Evolutionary conservation across 108 stramenopile genomes (phyloP).

Genomic region (Nitzschia sp.): DNA sequence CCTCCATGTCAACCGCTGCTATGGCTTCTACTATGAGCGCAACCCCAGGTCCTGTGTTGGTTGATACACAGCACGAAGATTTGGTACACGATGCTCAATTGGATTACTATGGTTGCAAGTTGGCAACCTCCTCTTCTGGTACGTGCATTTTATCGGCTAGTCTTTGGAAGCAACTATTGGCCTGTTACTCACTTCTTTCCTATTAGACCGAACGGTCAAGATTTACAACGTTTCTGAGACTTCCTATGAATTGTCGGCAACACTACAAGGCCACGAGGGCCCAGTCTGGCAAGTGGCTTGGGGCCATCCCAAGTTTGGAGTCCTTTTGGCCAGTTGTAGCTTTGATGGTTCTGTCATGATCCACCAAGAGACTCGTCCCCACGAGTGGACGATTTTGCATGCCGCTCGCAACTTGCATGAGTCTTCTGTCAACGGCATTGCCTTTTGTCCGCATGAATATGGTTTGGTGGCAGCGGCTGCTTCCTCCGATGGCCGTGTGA

Average conservation of each 20-base stretch:
- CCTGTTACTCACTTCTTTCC: neutral
- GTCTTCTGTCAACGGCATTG: conserved; percentile 78
- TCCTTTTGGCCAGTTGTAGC: conserved; percentile 82
- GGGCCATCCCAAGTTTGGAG: conserved; percentile 95
- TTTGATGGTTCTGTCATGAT: conserved; percentile 89
- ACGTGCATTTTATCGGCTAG: conserved; percentile 11
- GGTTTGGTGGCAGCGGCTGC: conserved; percentile 72
- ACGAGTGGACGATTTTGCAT: conserved; percentile 82
- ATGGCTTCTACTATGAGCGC: neutral
- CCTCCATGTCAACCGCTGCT: neutral
- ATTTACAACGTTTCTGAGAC: conserved; percentile 87
- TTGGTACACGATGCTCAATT: conserved; percentile 93
- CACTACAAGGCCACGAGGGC: conserved; percentile 85
- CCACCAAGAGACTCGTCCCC: conserved; percentile 77
- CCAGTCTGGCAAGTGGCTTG: conserved; percentile 95
- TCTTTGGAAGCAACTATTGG: neutral
- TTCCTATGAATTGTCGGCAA: conserved; percentile 75
- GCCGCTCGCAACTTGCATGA: conserved; percentile 61
- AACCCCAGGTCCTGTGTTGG: conserved; percentile 50
- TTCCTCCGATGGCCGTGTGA: conserved; percentile 82
- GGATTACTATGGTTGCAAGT: conserved; percentile 93
- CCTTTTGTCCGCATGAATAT: conserved; percentile 87
- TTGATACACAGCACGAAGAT: conserved; percentile 95
- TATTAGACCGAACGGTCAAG: conserved; percentile 86
- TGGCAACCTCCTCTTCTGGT: conserved; percentile 91